Conservation (phyloP, 2,329 filamentous ascomycete species). For the Atkinsonella hypoxylon region DNA sequence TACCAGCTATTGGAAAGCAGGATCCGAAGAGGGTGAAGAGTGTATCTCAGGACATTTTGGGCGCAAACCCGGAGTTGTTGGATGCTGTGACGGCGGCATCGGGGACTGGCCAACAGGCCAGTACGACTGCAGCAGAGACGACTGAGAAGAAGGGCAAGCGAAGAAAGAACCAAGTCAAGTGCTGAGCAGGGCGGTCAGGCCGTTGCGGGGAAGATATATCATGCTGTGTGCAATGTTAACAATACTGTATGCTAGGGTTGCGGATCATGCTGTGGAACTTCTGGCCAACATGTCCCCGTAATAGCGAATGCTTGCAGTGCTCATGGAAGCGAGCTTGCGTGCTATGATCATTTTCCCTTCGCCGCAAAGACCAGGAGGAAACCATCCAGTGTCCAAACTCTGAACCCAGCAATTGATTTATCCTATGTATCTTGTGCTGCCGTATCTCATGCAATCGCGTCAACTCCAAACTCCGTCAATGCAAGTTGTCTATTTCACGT, state of each 20-base stretch:
- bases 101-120: constrained; percentile 17
- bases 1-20: constrained; percentile 52
- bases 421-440: neutral
- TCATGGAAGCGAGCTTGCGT: neutral
- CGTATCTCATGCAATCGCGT: neutral
- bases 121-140: constrained; percentile 20
- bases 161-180: constrained; percentile 27
- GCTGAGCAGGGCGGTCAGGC: neutral
- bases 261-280: neutral
- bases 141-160: constrained; percentile 32
- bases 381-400: no score
- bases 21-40: constrained; percentile 47
- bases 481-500: constrained; percentile 16
- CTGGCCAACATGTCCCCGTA: neutral
- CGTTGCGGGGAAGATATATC: neutral
- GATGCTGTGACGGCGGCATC: constrained; percentile 29
- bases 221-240: neutral
- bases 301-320: neutral
- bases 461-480: constrained; percentile 3
- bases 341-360: neutral
- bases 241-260: neutral
- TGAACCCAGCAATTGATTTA: neutral
- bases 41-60: constrained; percentile 23
- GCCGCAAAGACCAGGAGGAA: neutral
- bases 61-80: constrained; percentile 34